These are phyloP conservation scores for Xerocomus potaroensis DNA, from an alignment of 768 basidiomycete species.

Conservation along the genomic window DNA sequence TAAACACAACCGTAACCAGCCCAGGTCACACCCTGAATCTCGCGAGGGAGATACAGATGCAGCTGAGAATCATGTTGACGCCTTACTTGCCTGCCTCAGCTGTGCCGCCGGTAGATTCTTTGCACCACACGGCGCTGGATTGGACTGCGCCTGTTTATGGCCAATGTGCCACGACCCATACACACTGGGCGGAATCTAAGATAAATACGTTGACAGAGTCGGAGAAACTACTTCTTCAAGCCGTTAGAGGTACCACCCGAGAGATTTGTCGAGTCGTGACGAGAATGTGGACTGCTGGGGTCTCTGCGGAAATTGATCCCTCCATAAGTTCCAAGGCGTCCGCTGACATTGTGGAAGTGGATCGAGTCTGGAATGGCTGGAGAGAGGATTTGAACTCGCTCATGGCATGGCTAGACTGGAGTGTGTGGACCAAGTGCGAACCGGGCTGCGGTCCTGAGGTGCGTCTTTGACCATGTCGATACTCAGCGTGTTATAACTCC, in stretches of 20 bases:
- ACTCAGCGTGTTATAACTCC: background rate
- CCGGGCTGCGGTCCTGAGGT: background rate
- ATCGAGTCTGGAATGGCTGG: slow-evolving; percentile 30
- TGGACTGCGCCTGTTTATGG: slow-evolving; percentile 33
- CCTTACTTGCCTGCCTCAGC: slow-evolving; percentile 26
- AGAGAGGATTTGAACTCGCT: slow-evolving; percentile 29
- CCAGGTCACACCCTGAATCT: slow-evolving; percentile 2
- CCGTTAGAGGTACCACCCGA: slow-evolving; percentile 31
- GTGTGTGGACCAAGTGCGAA: background rate
- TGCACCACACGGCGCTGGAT: background rate
- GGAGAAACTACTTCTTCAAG: slow-evolving; percentile 26
- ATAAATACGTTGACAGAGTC: slow-evolving; percentile 21
- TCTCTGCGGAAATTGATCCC: slow-evolving; percentile 14
- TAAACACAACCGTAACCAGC: slow-evolving; percentile 10
- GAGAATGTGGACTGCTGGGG: slow-evolving; percentile 11
- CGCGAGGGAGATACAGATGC: slow-evolving; percentile 13
- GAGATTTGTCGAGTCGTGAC: slow-evolving; percentile 47
- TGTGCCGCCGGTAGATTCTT: background rate
- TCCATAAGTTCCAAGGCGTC: background rate
- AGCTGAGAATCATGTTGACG: slow-evolving; percentile 26
- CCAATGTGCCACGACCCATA: slow-evolving; percentile 28
- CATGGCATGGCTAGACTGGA: slow-evolving; percentile 23
- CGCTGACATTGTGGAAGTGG: slow-evolving; percentile 1
- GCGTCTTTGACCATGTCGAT: background rate
- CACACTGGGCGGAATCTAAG: slow-evolving; percentile 3